phyloP scores from a whole-genome alignment of 1,284 basidiomycete genomes.

The Vanrija sp. region DNA sequence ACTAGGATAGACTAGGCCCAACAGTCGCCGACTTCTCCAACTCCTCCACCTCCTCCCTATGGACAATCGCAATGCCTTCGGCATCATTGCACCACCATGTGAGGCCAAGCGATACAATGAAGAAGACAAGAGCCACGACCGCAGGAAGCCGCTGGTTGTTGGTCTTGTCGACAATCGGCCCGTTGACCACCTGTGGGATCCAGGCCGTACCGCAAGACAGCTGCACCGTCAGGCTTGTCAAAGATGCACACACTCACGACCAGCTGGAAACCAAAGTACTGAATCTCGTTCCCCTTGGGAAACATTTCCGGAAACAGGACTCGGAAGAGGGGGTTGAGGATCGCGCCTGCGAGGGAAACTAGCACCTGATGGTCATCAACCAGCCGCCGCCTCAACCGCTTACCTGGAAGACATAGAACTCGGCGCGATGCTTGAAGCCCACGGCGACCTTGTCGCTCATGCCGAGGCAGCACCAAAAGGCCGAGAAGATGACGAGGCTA shows the following conservation, averaged over 20 bases:
- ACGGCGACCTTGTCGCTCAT: not conserved
- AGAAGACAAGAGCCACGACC: not conserved
- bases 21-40: no score
- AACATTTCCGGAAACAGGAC: conserved; percentile 8
- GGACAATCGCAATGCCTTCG: not conserved
- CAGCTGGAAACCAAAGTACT: conserved; percentile 8
- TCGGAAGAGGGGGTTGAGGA: conserved; percentile 6
- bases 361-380: not conserved
- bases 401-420: conserved; percentile 8
- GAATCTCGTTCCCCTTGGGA: conserved; percentile 8
- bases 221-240: no score
- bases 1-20: no score
- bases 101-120: not conserved
- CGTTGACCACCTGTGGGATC: conserved; percentile 9
- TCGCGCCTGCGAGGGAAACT: conserved; percentile 1
- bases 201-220: conserved; percentile 3
- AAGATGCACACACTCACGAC: not conserved
- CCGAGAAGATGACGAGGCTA: not conserved
- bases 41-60: not conserved
- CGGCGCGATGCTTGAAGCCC: conserved; percentile 7
- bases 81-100: not conserved
- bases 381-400: no score
- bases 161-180: conserved; percentile 6
- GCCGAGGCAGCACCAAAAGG: conserved; percentile 7
- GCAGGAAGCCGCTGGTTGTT: conserved; percentile 8